Percentiles rank a stretch among this genome's conserved stretches.
Conservation (phyloP, 345 rosid genomes). For the Pistacia atlantica region DNA sequence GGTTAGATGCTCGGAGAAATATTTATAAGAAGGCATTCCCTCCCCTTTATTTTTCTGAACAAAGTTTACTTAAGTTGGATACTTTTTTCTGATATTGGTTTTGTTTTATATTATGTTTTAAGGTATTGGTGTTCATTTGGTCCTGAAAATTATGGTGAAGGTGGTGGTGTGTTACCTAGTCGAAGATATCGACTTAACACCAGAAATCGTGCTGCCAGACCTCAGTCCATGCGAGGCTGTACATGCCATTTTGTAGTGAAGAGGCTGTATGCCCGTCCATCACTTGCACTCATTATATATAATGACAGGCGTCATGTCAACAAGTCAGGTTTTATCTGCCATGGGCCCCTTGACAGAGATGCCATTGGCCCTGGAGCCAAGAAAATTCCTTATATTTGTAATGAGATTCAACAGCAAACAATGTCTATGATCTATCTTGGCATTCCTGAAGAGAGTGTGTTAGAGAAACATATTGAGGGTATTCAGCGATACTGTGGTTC, state of each 20-base stretch:
- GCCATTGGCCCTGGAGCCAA: slow-evolving; percentile 97
- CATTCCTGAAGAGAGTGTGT: slow-evolving; percentile 87
- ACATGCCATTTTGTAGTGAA: slow-evolving; percentile 85
- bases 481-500: slow-evolving; percentile 85
- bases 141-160: slow-evolving; percentile 97
- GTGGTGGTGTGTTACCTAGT: slow-evolving; percentile 85
- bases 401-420: slow-evolving; percentile 83
- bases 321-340: slow-evolving; percentile 85
- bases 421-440: slow-evolving; percentile 98
- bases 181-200: slow-evolving; percentile 85
- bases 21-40: too few relatives aligned
- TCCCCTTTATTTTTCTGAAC: too few relatives aligned
- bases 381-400: slow-evolving; percentile 81
- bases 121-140: slow-evolving; percentile 99
- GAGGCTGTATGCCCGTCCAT: slow-evolving; percentile 77
- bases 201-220: slow-evolving; percentile 82
- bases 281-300: slow-evolving; percentile 75
- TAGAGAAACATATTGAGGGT: slow-evolving; percentile 96
- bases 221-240: slow-evolving; percentile 98
- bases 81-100: background rate
- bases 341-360: slow-evolving; percentile 94
- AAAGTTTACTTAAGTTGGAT: background rate
- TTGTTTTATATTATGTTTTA: background rate
- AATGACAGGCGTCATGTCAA: slow-evolving; percentile 84
- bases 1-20: background rate